Evolutionary conservation across 257 asterid genomes (phyloP).

Genomic region (Solanum rostratum): DNA sequence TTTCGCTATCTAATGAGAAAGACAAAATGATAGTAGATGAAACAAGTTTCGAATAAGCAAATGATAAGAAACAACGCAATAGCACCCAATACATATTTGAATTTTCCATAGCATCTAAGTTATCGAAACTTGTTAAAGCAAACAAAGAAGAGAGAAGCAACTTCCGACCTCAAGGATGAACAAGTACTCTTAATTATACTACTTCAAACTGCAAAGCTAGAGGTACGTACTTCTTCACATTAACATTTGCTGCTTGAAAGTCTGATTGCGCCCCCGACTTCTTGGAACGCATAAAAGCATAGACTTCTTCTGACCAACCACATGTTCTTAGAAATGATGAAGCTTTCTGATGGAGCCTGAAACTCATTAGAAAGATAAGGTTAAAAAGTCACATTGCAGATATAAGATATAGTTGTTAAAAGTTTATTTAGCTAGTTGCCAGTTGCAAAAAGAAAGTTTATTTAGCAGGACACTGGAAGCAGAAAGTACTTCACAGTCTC

Average conservation of each 20-base stretch:
- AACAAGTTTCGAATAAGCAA: background rate
- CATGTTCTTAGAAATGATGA: constrained; percentile 46
- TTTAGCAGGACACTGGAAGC: background rate
- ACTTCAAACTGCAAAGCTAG: background rate
- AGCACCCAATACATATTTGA: background rate
- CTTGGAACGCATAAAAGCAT: constrained; percentile 47
- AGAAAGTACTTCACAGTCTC: background rate
- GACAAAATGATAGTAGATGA: background rate
- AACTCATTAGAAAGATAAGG: constrained; percentile 5
- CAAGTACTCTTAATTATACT: background rate
- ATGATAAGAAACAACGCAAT: background rate
- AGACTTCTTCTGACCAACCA: constrained; percentile 82
- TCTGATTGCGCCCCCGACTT: constrained; percentile 36
- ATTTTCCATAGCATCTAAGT: background rate
- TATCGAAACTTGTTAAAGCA: background rate
- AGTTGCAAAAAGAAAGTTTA: background rate
- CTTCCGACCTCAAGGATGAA: background rate
- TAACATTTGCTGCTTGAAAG: constrained; percentile 17
- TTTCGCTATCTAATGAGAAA: background rate
- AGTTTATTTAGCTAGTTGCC: background rate
- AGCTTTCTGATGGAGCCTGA: constrained; percentile 79
- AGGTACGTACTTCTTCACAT: constrained; percentile 56
- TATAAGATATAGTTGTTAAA: background rate
- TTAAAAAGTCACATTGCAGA: background rate
- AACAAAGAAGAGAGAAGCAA: background rate